Base-by-base conservation (phyloP, 2,329 filamentous ascomycete genomes). In the Pseudopyricularia javanii region DNA sequence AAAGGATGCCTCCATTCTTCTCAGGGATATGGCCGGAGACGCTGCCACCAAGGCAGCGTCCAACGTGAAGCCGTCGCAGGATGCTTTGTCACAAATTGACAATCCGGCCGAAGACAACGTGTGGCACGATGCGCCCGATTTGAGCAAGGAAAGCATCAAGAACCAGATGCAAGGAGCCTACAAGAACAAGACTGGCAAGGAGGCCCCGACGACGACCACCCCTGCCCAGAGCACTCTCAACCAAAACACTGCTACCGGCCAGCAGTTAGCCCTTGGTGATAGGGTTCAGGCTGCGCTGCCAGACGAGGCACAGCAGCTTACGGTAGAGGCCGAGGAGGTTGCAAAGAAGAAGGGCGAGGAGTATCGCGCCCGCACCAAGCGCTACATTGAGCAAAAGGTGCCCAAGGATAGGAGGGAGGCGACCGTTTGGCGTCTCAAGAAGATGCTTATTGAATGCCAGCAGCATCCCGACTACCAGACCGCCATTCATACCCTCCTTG, bases 401-500 rank as follows among this genome's bases (percentile, higher is more conserved):
- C 91, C 93, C 1, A 74, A 91, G 69, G 91, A 97, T 68, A 89
- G 93, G 55, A 89, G 91, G 56, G 90, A 97, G 7, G 90, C 95
- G 74, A 85, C 84, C 53, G 84, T 96, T 61, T 95, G 83, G 79
- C 87, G 93, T 35, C 71, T 98, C 59, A 98, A 91, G 82, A 97
- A 97, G 81, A 95, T 97, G 86, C 74, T 98, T 37, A 83, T 96
- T 47, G 93, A 98, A 70, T 90, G 95, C 61, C 93, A 98, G 71
- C 88, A 91, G 54, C 93, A 97, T 64, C 81, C 88, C 54, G 91
- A 98, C 62, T 98, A 97, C 69, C 83, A 91, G 60, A 79, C 86
- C 67, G 93, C 93, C n/a, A 85, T 98, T 57, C 82, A 90, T 61
- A 94, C 91, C 3, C 74, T 98, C 6, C 78, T 98, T 30, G 75